Conservation (phyloP, 140 eudicot genomes). For the Flaveria floridana region DNA sequence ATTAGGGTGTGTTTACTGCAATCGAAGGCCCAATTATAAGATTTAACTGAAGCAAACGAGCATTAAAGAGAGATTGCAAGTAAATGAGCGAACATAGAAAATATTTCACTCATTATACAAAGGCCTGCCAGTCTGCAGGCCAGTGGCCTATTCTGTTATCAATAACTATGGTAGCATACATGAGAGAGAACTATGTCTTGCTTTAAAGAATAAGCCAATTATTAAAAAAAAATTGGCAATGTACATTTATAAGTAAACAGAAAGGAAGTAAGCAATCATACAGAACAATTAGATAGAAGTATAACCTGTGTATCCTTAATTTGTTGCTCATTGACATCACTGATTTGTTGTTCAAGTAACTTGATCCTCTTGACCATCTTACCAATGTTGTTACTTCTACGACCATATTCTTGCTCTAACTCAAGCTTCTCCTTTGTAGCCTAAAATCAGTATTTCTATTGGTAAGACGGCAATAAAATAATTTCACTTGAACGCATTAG, state of each 20-base stretch:
- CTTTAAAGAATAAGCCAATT: background rate
- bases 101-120: background rate
- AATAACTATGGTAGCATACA: conserved; percentile 12
- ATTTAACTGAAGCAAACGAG: background rate
- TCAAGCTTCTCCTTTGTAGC: conserved; percentile 67
- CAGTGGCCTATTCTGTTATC: conserved; percentile 1
- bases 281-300: conserved; percentile 8
- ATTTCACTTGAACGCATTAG: background rate
- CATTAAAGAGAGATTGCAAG: background rate
- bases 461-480: conserved; percentile 10
- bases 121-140: background rate
- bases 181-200: conserved; percentile 9
- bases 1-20: too few species aligned
- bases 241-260: background rate
- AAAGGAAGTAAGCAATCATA: conserved; percentile 22
- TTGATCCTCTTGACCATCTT: conserved; percentile 47
- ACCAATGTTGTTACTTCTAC: conserved; percentile 41
- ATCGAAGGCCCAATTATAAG: conserved; percentile 3
- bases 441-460: conserved; percentile 34
- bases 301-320: conserved; percentile 71
- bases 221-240: background rate
- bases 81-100: background rate
- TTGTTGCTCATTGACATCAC: conserved; percentile 62
- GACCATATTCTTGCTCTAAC: conserved; percentile 56
- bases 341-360: conserved; percentile 63